Evolutionary conservation across 2,329 filamentous ascomycete species (phyloP).

Genomic region (Talaromyces sp.): DNA sequence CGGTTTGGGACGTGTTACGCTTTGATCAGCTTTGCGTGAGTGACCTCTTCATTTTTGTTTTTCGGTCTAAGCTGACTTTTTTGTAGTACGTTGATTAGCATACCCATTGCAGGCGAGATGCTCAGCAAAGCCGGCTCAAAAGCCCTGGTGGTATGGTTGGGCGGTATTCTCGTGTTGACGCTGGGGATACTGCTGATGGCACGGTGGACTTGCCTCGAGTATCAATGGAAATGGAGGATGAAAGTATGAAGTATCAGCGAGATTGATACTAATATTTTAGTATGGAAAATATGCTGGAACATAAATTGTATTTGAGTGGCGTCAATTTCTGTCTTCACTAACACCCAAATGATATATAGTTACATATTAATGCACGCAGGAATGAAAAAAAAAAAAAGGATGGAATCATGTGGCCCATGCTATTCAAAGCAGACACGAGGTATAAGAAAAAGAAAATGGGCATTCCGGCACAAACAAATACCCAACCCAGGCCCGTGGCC

Average conservation of each 20-base stretch:
- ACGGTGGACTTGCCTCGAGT: constrained; percentile 35
- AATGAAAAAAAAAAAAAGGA: not conserved
- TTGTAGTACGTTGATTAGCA: constrained; percentile 39
- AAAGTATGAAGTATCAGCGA: constrained; percentile 23
- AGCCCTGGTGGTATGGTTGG: constrained; percentile 44
- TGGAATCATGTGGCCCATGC: not conserved
- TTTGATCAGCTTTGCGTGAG: constrained; percentile 42
- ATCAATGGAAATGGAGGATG: constrained; percentile 34
- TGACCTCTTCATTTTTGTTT: not conserved
- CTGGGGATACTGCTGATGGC: constrained; percentile 29
- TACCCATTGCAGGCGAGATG: constrained; percentile 48
- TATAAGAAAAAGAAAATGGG: not conserved
- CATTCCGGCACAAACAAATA: constrained; percentile 1
- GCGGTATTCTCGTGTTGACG: constrained; percentile 38
- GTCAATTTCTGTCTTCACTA: not conserved
- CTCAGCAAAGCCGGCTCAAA: constrained; percentile 43
- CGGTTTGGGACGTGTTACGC: constrained; percentile 49
- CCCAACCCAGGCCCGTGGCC: not conserved
- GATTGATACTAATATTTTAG: not conserved
- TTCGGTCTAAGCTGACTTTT: not conserved
- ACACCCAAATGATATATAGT: not conserved
- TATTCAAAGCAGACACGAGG: not conserved
- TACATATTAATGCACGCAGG: constrained; percentile 1
- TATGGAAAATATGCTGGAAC: not conserved
- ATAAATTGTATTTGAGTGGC: not conserved